Evolutionary conservation across 139 green algal genomes (phyloP).

Genomic region (Chlorella ohadii): DNA sequence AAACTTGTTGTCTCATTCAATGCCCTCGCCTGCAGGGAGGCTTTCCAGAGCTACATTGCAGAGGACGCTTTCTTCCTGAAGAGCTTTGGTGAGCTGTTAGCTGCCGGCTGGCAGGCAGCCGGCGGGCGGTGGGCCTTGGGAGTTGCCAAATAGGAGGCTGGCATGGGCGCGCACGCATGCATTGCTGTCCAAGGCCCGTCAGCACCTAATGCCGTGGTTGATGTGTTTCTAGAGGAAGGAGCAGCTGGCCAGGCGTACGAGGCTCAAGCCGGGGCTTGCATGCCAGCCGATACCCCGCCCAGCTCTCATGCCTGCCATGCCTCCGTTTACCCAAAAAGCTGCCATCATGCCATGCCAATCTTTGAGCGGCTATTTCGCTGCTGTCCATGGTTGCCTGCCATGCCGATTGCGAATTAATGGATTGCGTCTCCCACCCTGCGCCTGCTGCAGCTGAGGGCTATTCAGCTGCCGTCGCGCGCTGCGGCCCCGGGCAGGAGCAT

Average conservation of each 20-base stretch:
- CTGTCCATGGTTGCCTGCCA: no score
- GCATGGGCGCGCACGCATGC: background rate
- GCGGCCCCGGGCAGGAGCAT: constrained; percentile 19
- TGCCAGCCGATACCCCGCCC: no score
- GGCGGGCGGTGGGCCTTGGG: background rate
- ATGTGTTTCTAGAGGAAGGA: no score
- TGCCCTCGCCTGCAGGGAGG: constrained; percentile 24
- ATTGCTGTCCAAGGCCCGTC: no score
- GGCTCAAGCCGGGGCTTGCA: no score
- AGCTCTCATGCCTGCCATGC: no score
- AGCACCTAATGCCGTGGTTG: no score
- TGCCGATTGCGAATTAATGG: no score
- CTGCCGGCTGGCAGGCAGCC: background rate
- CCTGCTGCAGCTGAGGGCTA: constrained; percentile 57
- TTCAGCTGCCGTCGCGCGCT: constrained; percentile 41
- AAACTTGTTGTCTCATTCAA: background rate
- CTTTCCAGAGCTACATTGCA: constrained; percentile 66
- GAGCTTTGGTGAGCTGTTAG: constrained; percentile 49
- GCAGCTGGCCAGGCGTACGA: no score
- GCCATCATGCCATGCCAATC: background rate
- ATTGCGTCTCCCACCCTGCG: no score
- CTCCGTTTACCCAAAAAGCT: no score
- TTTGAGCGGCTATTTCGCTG: no score
- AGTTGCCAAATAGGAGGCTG: background rate
- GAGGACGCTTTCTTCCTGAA: constrained; percentile 74